Base-by-base conservation (phyloP, 371 early-diverging fungal species). In the Mucor indicus region DNA sequence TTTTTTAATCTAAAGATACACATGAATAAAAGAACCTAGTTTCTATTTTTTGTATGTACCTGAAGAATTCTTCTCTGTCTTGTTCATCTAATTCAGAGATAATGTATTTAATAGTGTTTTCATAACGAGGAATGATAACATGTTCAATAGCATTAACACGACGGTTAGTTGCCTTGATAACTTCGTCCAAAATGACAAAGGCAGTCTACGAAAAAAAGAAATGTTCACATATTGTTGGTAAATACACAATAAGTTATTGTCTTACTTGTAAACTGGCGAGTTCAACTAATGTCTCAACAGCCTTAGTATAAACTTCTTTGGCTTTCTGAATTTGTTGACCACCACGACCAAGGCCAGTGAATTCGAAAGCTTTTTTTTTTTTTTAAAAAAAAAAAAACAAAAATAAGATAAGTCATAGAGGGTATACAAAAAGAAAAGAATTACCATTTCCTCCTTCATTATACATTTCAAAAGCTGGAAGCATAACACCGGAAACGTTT, bases 51-150 rank as follows among this genome's bases (percentile, higher is more conserved):
- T 8, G 8, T 22, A 4, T 19, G 38, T 66, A 86, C 83, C 97
- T 80, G 69, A 95, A 99, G 77, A 99, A 99, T 61, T 99, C 99
- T 75, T 99, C 99, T 68, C 99, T 86, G 66, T 99, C 99, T 78
- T 91, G 91, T 69, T 99, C 99, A 63, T 99, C 99, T 44, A 99
- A 83, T 72, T 99, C 99, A 22, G 96, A 92, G 39, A 86, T 86
- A 55, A 99, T 96, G 67, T 95, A 97, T 56, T 81, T 83, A 64
- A 99, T 95, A 38, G 99, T 99, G 78, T 98, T 99, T 62, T 99
- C 97, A 49, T 96, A 85, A 47, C 90, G 88, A 29, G 99, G 99
- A 52, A 99, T 99, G 57, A 99, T 92, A 32, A 98, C 93, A 67
- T 94, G 92, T 67, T 99, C 99, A 60, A 99, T 95, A 9, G 99